Percentiles rank a stretch among this genome's conserved stretches.
Conservation (phyloP, 2,329 filamentous ascomycete species). For the Chrysoporthe cubensis region DNA sequence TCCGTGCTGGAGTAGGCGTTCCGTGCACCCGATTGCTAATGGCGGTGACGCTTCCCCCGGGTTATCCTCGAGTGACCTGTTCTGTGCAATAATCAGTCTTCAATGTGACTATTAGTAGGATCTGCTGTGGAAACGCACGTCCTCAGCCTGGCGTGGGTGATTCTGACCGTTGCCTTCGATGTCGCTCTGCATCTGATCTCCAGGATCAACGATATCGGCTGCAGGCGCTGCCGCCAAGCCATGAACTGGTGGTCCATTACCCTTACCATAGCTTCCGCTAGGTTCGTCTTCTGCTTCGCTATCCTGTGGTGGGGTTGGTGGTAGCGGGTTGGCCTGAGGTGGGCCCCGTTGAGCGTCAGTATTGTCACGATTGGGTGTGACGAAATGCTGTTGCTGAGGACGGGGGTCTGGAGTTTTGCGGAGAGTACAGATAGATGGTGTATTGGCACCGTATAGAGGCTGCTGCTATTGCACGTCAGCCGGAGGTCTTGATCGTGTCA, state of each 20-base stretch:
- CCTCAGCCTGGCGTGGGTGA: background rate
- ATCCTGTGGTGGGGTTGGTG: no score
- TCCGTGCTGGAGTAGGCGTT: background rate
- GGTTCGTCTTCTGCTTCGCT: no score
- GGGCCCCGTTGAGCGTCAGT: background rate
- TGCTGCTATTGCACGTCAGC: background rate
- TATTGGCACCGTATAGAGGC: background rate
- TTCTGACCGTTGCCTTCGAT: background rate
- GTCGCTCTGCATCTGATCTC: no score
- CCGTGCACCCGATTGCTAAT: background rate
- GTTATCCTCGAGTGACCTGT: background rate
- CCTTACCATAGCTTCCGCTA: no score
- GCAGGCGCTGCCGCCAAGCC: no score
- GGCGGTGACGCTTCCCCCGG: background rate
- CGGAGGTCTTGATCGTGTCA: background rate
- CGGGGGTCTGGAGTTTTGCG: background rate
- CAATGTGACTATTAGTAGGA: background rate
- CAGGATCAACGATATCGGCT: no score
- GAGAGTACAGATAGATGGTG: background rate
- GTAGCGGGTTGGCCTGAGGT: no score
- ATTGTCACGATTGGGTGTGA: background rate
- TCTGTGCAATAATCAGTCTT: background rate
- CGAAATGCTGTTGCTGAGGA: background rate
- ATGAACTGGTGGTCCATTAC: no score
- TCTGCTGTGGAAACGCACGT: no score